These are phyloP conservation scores for Capsicum pubescens DNA, from an alignment of 257 asterid species.

Conservation along the genomic window DNA sequence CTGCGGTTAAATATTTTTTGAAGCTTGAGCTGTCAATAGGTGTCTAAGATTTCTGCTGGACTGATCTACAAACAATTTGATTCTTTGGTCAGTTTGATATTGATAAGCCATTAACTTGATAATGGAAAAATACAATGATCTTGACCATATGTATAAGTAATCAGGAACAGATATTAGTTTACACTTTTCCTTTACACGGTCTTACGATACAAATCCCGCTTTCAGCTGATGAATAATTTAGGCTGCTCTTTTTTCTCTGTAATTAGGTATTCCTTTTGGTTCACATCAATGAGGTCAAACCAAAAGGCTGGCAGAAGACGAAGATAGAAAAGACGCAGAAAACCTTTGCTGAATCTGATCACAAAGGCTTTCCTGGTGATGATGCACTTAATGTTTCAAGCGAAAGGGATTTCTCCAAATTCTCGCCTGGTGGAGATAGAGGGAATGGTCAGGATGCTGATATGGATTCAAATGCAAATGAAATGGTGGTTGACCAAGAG, in stretches of 20 bases:
- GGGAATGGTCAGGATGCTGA: constrained; percentile 46
- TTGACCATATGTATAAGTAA: neutral
- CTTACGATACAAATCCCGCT: constrained; percentile 7
- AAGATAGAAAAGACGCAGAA: constrained; percentile 47
- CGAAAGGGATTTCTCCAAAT: constrained; percentile 45
- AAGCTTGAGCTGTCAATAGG: neutral
- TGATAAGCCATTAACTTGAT: neutral
- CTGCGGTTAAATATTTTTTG: neutral
- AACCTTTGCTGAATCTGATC: constrained; percentile 46
- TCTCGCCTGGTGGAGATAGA: constrained; percentile 46
- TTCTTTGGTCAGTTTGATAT: constrained; percentile 9
- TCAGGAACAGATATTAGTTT: neutral
- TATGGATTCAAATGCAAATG: constrained; percentile 41
- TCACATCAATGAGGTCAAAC: constrained; percentile 59
- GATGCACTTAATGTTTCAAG: constrained; percentile 43
- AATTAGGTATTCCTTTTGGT: constrained; percentile 86
- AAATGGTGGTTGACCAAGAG: constrained; percentile 44
- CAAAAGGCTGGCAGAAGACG: constrained; percentile 48
- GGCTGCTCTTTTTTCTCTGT: constrained; percentile 34
- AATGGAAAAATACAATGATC: constrained; percentile 2
- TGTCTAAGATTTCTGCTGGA: neutral
- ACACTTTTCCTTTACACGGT: neutral
- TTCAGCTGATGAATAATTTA: constrained; percentile 32
- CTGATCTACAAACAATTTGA: neutral
- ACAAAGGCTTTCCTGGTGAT: constrained; percentile 43